A percentile compares a stretch with the other conserved stretches of the same genome.
Conservation (phyloP, 805 yeast species). For the Kluyveromyces siamensis region DNA sequence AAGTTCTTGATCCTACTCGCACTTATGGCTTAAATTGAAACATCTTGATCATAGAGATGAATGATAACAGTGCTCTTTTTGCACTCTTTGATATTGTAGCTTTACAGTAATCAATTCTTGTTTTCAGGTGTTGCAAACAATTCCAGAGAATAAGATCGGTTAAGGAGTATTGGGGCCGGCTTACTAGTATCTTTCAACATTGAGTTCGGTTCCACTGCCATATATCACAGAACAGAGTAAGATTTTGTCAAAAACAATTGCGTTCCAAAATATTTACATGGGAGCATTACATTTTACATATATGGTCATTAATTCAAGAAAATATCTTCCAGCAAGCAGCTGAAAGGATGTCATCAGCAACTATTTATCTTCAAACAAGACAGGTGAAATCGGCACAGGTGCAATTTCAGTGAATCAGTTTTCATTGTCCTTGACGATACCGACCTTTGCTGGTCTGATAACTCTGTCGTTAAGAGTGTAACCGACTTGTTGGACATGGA, state of each 20-base stretch:
- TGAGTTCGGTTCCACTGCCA: too few relatives aligned
- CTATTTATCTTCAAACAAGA: background rate
- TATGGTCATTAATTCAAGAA: background rate
- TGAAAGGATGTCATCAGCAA: background rate
- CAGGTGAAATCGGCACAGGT: background rate
- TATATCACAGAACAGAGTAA: too few relatives aligned
- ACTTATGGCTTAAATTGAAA: too few relatives aligned
- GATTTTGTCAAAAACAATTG: background rate
- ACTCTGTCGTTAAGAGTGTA: constrained; percentile 80
- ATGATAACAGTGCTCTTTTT: too few relatives aligned
- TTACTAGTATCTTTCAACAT: too few relatives aligned
- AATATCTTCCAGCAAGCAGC: background rate
- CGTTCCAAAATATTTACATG: background rate
- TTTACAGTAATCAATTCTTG: too few relatives aligned
- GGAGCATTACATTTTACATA: background rate
- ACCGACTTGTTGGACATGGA: constrained; percentile 88
- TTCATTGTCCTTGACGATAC: constrained; percentile 59
- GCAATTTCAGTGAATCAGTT: constrained; percentile 2
- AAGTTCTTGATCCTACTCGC: too few relatives aligned
- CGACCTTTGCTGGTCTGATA: constrained; percentile 92
- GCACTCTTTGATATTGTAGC: too few relatives aligned
- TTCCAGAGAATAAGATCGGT: too few relatives aligned
- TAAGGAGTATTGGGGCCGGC: too few relatives aligned
- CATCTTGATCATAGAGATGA: too few relatives aligned
- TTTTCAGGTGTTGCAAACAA: too few relatives aligned